Percentiles rank a stretch among this genome's conserved stretches.
Conservation (phyloP, 495 filamentous ascomycete genomes). For the Echria macrotheca region DNA sequence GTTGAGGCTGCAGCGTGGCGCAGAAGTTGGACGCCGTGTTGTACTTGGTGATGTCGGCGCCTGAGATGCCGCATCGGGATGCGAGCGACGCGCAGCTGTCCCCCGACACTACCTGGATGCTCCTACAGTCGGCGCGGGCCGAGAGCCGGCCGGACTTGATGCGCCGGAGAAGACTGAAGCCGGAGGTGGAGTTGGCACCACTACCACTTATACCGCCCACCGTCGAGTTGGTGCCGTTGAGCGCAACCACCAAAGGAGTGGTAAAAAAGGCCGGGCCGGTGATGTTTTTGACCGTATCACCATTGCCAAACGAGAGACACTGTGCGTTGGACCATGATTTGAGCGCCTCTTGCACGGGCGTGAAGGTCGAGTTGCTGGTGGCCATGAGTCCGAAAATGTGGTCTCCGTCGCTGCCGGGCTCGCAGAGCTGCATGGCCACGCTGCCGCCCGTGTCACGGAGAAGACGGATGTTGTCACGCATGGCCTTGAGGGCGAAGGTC, state of each 20-base stretch:
- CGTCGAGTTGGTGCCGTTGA: no score
- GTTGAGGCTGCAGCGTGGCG: constrained; percentile 25
- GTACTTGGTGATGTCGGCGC: constrained; percentile 33
- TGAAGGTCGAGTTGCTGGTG: constrained; percentile 28
- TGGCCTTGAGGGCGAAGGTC: constrained; percentile 14
- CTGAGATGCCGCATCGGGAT: constrained; percentile 35
- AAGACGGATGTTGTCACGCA: not conserved
- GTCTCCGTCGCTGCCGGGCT: constrained; percentile 15
- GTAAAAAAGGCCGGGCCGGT: no score
- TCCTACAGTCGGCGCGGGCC: constrained; percentile 12
- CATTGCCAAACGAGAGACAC: constrained; percentile 23
- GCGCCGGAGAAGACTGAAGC: not conserved
- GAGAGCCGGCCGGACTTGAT: not conserved
- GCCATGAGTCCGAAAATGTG: constrained; percentile 34
- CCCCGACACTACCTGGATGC: constrained; percentile 23
- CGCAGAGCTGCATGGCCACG: constrained; percentile 37
- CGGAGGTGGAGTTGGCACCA: not conserved
- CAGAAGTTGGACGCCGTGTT: constrained; percentile 34
- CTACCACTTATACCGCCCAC: not conserved
- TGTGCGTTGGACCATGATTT: constrained; percentile 29
- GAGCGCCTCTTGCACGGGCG: constrained; percentile 28
- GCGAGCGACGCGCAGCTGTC: constrained; percentile 38
- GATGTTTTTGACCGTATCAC: not conserved
- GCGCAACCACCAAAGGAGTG: no score
- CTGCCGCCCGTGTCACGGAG: not conserved